Evolutionary conservation across 1,139 yeast species (phyloP), one percentile per base, ranked within the genome.

Genomic region (Yamadazyma aaseri): DNA sequence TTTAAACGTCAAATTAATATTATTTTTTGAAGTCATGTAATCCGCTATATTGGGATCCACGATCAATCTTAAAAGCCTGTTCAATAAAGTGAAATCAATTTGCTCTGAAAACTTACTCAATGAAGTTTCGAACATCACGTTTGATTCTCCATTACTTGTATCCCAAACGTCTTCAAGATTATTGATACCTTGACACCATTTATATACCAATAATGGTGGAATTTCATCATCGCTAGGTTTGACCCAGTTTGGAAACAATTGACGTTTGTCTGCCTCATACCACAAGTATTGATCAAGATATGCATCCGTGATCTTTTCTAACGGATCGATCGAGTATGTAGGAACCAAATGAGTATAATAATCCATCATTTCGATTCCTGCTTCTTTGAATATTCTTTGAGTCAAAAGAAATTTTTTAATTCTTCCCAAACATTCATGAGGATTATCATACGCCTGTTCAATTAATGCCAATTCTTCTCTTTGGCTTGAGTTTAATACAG

Each of bases 391-490:
- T 8, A 87, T 94, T 41, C 98, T 71, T 56, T 90, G 97, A 0
- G 97, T 86, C 38, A 90, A 65, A 29, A 94, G 60, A 33, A 82
- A 80, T 48, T 86, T 83, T 59, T 92, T 94, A 38, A 92, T 76
- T 42, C 96, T 76, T 12, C 84, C 84, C 40, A 94, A 67, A 43
- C 92, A 84, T 53, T 92, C 97, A 55, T 89, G 96, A 0, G 99
- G 99, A 46, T 87, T 87, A 51, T 92, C 99, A 55, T 87, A 92
- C 0, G 97, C 97, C 52, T 89, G 96, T 53, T 94, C 98, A 34
- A 94, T 89, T 43, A 92, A 66, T 0, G 97, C 95, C 41, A 92
- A 63, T 51, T 92, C 98, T 56, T 92, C 97, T 43, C 97, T 73
- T 56, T 94, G 96, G 4, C 82, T 66, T 7, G 95, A 82, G 49